phyloP scores from a whole-genome alignment of 1,139 yeast genomes.

The Saccharomycopsis hybrid region DNA sequence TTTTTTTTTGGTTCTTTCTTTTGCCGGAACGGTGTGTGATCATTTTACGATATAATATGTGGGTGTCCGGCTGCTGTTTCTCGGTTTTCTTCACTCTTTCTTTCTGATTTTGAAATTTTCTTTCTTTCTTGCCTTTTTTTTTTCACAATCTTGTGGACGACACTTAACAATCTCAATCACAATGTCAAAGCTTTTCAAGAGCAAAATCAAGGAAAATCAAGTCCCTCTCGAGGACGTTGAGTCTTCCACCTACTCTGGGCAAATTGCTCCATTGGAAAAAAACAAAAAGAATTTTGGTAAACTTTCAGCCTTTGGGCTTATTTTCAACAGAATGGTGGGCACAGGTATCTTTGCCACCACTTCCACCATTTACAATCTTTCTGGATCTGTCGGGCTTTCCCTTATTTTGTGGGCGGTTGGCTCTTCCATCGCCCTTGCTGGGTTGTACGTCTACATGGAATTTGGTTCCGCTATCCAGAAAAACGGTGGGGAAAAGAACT shows the following conservation, averaged over 20 bases:
- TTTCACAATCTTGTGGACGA: no score
- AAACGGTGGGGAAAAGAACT: slow-evolving; percentile 86
- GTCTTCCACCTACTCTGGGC: neutral
- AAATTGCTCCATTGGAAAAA: slow-evolving; percentile 4
- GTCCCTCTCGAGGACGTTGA: neutral
- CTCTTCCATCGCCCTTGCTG: slow-evolving; percentile 64
- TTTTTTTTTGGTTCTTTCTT: no score
- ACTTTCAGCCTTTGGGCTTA: slow-evolving; percentile 33
- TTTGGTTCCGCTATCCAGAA: slow-evolving; percentile 80
- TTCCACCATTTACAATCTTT: slow-evolving; percentile 59
- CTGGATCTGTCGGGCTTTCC: slow-evolving; percentile 73
- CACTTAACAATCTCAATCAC: no score
- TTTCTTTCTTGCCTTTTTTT: no score
- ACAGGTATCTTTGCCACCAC: slow-evolving; percentile 87
- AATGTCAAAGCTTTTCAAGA: no score
- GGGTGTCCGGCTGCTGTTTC: no score
- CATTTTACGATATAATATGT: no score
- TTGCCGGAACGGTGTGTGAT: no score
- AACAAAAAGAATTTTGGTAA: slow-evolving; percentile 27
- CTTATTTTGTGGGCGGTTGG: slow-evolving; percentile 76
- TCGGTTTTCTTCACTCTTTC: no score
- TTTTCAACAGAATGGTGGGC: slow-evolving; percentile 78
- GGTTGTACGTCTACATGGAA: slow-evolving; percentile 73
- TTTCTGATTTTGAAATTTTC: no score
- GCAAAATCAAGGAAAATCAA: no score